Conservation (phyloP, 331 rosid genomes). For the Acacia concinna region DNA sequence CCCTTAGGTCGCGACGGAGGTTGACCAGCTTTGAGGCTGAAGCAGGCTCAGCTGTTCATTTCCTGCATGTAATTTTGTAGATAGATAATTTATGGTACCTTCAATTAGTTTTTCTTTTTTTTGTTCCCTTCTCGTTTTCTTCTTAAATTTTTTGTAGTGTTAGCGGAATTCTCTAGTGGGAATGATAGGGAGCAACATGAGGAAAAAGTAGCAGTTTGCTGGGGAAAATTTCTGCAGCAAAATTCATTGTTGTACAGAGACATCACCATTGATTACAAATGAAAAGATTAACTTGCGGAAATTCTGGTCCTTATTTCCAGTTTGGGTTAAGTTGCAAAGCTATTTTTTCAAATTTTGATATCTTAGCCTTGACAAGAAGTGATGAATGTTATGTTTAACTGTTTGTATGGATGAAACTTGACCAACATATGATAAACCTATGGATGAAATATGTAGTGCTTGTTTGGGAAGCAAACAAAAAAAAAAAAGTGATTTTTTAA, state of each 20-base stretch:
- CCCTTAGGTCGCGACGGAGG: conserved; percentile 25
- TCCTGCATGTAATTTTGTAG: conserved; percentile 47
- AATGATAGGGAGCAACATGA: conserved; percentile 36
- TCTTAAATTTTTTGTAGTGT: not conserved
- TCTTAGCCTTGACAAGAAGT: not conserved
- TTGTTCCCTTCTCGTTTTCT: not conserved
- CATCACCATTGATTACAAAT: conserved; percentile 44
- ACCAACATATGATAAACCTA: too few relatives aligned
- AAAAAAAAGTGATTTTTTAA: too few relatives aligned
- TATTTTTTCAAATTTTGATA: conserved; percentile 1
- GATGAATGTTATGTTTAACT: not conserved
- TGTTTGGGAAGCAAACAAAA: too few relatives aligned
- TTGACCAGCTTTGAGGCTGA: conserved; percentile 41
- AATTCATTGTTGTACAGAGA: conserved; percentile 71
- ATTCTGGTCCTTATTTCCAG: conserved; percentile 12
- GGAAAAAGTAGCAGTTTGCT: conserved; percentile 44
- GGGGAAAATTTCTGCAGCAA: conserved; percentile 53
- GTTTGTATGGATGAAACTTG: not conserved
- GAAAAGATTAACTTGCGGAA: conserved; percentile 25
- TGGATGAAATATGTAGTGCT: too few relatives aligned
- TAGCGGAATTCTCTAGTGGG: conserved; percentile 36
- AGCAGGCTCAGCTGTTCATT: conserved; percentile 36
- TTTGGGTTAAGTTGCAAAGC: not conserved
- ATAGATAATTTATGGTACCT: conserved; percentile 43
- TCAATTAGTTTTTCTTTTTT: conserved; percentile 32